Evolutionary conservation across 768 basidiomycete species (phyloP).

Genomic region (Neoboletus magnificus): DNA sequence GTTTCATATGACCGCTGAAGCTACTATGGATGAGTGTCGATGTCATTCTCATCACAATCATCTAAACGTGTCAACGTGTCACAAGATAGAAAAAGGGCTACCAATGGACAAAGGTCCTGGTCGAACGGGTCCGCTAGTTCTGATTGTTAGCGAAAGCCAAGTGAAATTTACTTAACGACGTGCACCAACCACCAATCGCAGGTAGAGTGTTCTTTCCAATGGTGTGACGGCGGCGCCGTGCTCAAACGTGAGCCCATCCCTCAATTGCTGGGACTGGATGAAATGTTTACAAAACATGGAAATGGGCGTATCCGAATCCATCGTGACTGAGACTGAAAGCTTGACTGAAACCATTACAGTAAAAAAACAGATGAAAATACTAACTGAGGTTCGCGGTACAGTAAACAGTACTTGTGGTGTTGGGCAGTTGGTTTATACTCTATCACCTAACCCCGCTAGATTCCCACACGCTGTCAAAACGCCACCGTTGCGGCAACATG

Average conservation of each 20-base stretch:
- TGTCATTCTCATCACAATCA: background rate
- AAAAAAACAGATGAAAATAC: no score
- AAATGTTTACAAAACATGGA: background rate
- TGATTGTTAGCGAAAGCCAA: background rate
- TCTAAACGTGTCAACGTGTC: background rate
- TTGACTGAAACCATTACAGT: no score
- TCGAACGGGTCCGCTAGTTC: background rate
- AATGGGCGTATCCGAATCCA: background rate
- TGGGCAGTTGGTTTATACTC: no score
- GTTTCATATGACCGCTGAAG: background rate
- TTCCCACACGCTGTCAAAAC: no score
- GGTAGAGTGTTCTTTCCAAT: no score
- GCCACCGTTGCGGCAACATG: no score
- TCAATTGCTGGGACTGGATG: background rate
- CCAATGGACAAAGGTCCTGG: background rate
- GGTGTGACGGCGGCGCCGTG: no score
- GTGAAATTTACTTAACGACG: background rate
- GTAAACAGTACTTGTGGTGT: no score
- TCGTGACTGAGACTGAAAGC: background rate
- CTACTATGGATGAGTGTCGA: no score
- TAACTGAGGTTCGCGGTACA: no score
- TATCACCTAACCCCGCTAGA: no score
- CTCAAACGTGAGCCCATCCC: background rate
- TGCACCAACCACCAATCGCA: background rate
- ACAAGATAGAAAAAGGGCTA: background rate